Percentiles rank a stretch among this genome's conserved stretches.
Conservation (phyloP, 2,329 filamentous ascomycete genomes). For the Metarhizium guizhouense region DNA sequence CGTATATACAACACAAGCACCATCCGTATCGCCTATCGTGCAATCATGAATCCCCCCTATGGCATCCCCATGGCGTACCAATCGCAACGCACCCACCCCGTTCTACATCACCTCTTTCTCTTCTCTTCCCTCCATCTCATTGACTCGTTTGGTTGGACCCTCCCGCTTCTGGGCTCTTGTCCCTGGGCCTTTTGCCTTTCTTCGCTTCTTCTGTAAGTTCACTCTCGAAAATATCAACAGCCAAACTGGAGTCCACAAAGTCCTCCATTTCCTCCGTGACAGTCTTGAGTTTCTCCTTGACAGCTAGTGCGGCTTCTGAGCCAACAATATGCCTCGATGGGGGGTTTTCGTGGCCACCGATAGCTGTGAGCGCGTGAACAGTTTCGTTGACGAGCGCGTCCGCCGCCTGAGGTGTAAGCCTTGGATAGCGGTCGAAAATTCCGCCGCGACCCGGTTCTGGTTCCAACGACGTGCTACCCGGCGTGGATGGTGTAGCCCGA, state of each 20-base stretch:
- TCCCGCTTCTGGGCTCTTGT: constrained; percentile 13
- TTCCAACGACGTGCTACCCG: constrained; percentile 22
- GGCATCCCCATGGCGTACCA: neutral
- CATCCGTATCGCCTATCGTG: neutral
- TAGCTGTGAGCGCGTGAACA: constrained; percentile 81
- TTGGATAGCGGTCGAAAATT: constrained; percentile 63
- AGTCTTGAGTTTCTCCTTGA: constrained; percentile 94
- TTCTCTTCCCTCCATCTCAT: neutral
- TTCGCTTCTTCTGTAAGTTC: constrained; percentile 44
- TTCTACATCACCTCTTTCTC: neutral
- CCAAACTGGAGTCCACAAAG: constrained; percentile 81
- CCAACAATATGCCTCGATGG: constrained; percentile 92
- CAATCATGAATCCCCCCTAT: neutral
- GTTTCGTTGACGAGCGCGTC: constrained; percentile 78
- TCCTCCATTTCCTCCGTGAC: constrained; percentile 95
- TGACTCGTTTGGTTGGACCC: neutral
- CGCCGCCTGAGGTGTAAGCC: constrained; percentile 56
- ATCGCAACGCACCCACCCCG: neutral
- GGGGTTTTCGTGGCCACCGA: constrained; percentile 92
- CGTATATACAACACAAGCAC: neutral
- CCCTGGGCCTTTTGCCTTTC: constrained; percentile 23
- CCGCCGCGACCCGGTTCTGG: constrained; percentile 27
- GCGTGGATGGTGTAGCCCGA: constrained; percentile 20
- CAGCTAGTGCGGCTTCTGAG: constrained; percentile 73
- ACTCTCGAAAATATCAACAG: constrained; percentile 66